Evolutionary conservation across 441 rosid species (phyloP).

Genomic region (Arabidopsis lyrata): DNA sequence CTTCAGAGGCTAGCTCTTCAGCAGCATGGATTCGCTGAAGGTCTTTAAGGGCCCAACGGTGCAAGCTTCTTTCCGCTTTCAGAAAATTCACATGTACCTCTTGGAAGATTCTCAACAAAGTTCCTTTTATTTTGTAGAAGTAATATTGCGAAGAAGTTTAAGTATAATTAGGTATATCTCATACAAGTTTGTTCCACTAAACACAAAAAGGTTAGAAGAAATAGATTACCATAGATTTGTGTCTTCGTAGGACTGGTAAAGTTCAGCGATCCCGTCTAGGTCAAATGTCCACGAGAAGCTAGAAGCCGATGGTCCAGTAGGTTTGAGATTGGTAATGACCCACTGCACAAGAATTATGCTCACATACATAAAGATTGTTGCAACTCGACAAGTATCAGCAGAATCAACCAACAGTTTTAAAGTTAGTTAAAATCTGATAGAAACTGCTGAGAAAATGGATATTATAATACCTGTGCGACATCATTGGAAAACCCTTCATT

Average conservation of each 20-base stretch:
- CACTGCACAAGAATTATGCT: slow-evolving; percentile 58
- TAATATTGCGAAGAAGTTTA: slow-evolving; percentile 7
- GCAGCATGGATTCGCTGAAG: slow-evolving; percentile 90
- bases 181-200: slow-evolving; percentile 14
- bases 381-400: slow-evolving; percentile 3
- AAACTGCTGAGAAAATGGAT: slow-evolving; percentile 1
- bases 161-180: not conserved
- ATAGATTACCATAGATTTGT: slow-evolving; percentile 80
- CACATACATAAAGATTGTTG: slow-evolving; percentile 20
- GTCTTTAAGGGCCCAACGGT: slow-evolving; percentile 96
- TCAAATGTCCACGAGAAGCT: slow-evolving; percentile 89
- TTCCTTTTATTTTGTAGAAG: slow-evolving; percentile 55
- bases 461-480: slow-evolving; percentile 66
- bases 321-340: slow-evolving; percentile 86
- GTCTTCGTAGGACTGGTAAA: slow-evolving; percentile 89
- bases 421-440: not conserved
- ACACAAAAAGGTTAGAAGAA: not conserved
- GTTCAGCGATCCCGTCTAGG: slow-evolving; percentile 79
- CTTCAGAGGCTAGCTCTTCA: slow-evolving; percentile 84
- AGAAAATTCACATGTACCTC: slow-evolving; percentile 89
- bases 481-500: slow-evolving; percentile 85
- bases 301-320: slow-evolving; percentile 53
- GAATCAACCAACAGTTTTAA: slow-evolving; percentile 1
- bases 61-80: slow-evolving; percentile 98
- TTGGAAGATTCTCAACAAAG: slow-evolving; percentile 86